Evolutionary conservation across 176 grass and related monocot genomes (phyloP).

Genomic region (Oropetium thomaeum): DNA sequence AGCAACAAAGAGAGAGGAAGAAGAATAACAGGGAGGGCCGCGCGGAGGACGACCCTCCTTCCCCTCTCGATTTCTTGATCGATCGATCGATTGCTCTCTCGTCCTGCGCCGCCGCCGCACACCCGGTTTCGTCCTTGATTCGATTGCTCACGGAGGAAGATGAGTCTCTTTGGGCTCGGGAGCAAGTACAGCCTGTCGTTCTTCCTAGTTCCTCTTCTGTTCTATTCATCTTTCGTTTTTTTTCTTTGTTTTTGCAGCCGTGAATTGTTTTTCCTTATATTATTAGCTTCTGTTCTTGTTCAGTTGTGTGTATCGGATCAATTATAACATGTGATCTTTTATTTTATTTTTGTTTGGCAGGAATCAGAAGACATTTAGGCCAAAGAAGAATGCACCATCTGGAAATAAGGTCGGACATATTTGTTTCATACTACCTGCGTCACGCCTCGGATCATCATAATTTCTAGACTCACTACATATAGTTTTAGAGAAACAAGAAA

Average conservation of each 20-base stretch:
- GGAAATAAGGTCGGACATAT: constrained; percentile 61
- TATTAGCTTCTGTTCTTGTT: not conserved
- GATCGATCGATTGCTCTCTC: not conserved
- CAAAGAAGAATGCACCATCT: constrained; percentile 94
- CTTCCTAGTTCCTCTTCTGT: not conserved
- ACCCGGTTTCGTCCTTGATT: constrained; percentile 13
- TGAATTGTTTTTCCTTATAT: not conserved
- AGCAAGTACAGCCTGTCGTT: constrained; percentile 64
- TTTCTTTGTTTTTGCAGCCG: not conserved
- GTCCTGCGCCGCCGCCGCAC: not conserved
- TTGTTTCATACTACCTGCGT: not conserved
- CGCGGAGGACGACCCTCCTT: not conserved
- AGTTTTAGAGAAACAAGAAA: not conserved
- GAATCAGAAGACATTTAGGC: constrained; percentile 97
- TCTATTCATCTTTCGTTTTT: not conserved
- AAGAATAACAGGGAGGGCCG: constrained; percentile 11
- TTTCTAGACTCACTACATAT: not conserved
- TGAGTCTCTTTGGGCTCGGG: constrained; percentile 86
- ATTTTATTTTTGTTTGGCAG: too few species aligned
- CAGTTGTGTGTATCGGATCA: too few species aligned
- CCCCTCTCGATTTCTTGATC: not conserved
- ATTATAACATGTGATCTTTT: not conserved
- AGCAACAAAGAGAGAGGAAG: not conserved
- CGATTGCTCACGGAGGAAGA: constrained; percentile 24
- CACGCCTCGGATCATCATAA: not conserved